Evolutionary conservation across 1,284 basidiomycete genomes (phyloP).

Genomic region (Pseudozyma flocculosa): DNA sequence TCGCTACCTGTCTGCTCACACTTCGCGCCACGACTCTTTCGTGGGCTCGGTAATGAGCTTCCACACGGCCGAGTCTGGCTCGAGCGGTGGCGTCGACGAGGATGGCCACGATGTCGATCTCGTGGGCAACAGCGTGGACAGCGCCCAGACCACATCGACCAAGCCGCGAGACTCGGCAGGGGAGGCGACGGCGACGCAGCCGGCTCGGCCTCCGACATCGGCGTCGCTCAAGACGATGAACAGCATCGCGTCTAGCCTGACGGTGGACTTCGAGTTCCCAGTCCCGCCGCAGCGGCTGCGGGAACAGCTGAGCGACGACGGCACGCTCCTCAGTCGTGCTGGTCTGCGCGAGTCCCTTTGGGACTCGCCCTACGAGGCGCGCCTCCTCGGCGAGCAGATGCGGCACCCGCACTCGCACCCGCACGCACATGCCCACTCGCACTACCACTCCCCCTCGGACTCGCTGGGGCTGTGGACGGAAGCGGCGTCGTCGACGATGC

Average conservation of each 20-base stretch:
- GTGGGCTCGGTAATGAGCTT: slow-evolving; percentile 1
- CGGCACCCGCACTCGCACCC: too few relatives aligned
- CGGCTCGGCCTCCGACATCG: not conserved
- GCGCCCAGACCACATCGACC: too few relatives aligned
- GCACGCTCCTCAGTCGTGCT: slow-evolving; percentile 25
- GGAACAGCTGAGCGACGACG: slow-evolving; percentile 34
- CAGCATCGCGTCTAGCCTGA: slow-evolving; percentile 26
- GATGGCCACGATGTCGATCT: too few relatives aligned
- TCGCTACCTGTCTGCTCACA: not conserved
- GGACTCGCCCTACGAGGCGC: not conserved
- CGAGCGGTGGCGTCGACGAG: not conserved
- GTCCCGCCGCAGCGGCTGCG: slow-evolving; percentile 25
- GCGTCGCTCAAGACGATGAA: slow-evolving; percentile 7
- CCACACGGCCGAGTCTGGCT: not conserved
- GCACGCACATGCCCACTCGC: too few relatives aligned
- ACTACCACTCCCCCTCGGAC: too few relatives aligned
- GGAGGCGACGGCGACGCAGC: not conserved
- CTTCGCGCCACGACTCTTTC: not conserved
- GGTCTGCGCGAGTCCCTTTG: slow-evolving; percentile 13
- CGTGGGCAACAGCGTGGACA: too few relatives aligned
- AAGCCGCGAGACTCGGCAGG: too few relatives aligned
- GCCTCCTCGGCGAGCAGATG: too few relatives aligned
- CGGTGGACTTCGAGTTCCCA: slow-evolving; percentile 35
- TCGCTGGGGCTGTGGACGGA: too few relatives aligned
- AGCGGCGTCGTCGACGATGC: too few relatives aligned